Evolutionary conservation across 2,329 filamentous ascomycete species (phyloP).

Genomic region (Annulohypoxylon truncatum): DNA sequence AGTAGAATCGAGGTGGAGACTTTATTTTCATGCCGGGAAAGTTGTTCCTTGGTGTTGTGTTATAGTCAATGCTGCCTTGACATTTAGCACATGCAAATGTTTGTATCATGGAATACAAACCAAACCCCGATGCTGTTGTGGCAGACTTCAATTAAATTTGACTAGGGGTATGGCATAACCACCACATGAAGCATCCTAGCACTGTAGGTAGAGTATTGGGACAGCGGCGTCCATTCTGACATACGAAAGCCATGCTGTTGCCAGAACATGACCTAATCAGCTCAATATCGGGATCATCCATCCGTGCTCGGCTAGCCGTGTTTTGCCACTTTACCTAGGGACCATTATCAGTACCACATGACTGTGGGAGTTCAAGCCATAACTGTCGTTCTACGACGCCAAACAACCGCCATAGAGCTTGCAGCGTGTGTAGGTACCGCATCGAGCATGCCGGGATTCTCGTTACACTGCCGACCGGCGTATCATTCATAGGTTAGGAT

Average conservation of each 20-base stretch:
- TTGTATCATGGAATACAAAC: neutral
- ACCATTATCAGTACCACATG: neutral
- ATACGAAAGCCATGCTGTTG: neutral
- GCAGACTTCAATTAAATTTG: neutral
- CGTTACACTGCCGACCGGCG: conserved; percentile 25
- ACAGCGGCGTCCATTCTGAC: neutral
- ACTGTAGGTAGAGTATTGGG: neutral
- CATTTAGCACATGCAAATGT: neutral
- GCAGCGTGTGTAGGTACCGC: neutral
- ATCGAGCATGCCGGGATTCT: conserved; percentile 8
- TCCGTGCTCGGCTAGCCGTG: conserved; percentile 3
- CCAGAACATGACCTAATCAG: neutral
- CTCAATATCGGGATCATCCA: neutral
- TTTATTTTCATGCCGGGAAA: neutral
- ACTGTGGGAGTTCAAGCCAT: conserved; percentile 1
- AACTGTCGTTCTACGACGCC: conserved; percentile 9
- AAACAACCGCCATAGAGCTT: conserved; percentile 9
- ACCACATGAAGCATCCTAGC: neutral
- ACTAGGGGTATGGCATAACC: neutral
- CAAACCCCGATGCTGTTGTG: neutral
- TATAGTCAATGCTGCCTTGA: neutral
- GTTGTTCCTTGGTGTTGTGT: neutral
- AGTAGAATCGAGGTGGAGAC: neutral
- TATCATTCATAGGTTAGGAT: conserved; percentile 14
- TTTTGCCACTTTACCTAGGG: conserved; percentile 1